These are phyloP conservation scores for Pseudocercospora fuligena DNA, from an alignment of 2,329 filamentous ascomycete species.

Conservation along the genomic window DNA sequence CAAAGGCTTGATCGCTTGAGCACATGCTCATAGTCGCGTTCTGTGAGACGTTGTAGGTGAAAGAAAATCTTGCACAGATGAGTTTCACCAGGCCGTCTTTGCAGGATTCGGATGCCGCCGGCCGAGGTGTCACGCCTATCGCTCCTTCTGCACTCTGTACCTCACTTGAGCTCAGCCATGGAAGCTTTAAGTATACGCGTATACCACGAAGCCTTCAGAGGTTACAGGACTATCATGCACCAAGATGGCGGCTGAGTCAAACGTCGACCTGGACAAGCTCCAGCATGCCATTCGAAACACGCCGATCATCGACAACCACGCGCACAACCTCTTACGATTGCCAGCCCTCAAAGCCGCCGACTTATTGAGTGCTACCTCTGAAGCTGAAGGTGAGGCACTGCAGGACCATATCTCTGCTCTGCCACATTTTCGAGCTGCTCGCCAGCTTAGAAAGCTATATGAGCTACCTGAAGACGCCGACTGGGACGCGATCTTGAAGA, in stretches of 20 bases:
- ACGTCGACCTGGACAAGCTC: slow-evolving; percentile 32
- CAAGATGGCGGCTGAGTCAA: slow-evolving; percentile 13
- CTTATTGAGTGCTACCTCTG: slow-evolving; percentile 69
- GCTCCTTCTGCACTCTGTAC: background rate
- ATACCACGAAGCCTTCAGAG: background rate
- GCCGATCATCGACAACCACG: slow-evolving; percentile 75
- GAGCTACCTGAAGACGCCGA: slow-evolving; percentile 60
- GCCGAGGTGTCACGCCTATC: background rate
- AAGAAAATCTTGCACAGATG: background rate
- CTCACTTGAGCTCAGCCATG: background rate
- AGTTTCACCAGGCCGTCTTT: background rate
- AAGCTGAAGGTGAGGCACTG: slow-evolving; percentile 72
- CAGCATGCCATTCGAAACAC: slow-evolving; percentile 33
- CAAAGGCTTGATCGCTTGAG: no score
- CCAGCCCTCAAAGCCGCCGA: slow-evolving; percentile 55
- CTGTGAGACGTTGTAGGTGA: background rate
- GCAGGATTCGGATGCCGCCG: background rate
- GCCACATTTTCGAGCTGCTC: slow-evolving; percentile 71
- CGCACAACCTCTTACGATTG: slow-evolving; percentile 68
- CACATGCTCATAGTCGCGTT: no score
- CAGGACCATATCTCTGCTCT: slow-evolving; percentile 64
- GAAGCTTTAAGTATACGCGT: background rate
- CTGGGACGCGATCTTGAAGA: slow-evolving; percentile 62
- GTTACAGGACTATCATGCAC: background rate
- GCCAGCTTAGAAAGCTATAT: slow-evolving; percentile 69